phyloP scores from a whole-genome alignment of 176 grass and related monocot genomes.

The Oropetium thomaeum region DNA sequence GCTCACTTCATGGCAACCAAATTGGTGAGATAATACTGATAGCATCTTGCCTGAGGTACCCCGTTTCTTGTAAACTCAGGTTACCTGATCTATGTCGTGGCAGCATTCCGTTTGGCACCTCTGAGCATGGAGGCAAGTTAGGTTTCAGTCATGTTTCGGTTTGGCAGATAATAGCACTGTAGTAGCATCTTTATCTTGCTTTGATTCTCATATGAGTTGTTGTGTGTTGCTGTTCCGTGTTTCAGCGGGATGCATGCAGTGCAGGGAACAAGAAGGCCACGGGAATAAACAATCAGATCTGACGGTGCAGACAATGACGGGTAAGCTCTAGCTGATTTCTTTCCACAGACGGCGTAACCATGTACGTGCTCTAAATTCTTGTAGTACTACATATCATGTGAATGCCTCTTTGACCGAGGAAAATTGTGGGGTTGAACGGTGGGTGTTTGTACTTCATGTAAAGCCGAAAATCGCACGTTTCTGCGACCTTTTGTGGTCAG shows the following conservation, averaged over 20 bases:
- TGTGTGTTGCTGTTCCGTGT: slow-evolving; percentile 31
- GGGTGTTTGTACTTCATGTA: neutral
- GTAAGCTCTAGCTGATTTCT: slow-evolving; percentile 13
- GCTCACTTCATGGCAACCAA: slow-evolving; percentile 1
- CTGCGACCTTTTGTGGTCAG: slow-evolving; percentile 34
- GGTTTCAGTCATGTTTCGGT: slow-evolving; percentile 25
- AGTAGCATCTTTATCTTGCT: neutral
- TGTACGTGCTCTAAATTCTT: neutral
- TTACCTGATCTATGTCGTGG: slow-evolving; percentile 22
- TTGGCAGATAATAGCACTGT: neutral
- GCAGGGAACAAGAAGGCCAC: slow-evolving; percentile 43
- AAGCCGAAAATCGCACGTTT: slow-evolving; percentile 28
- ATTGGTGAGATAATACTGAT: slow-evolving; percentile 27
- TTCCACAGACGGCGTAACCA: neutral
- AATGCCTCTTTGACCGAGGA: slow-evolving; percentile 25
- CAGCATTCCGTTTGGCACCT: neutral
- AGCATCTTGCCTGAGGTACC: slow-evolving; percentile 10
- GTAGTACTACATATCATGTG: neutral
- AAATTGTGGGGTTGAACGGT: slow-evolving; percentile 8
- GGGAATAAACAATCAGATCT: slow-evolving; percentile 13
- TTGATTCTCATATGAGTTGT: slow-evolving; percentile 11
- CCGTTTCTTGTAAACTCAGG: slow-evolving; percentile 26
- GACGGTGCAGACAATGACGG: slow-evolving; percentile 24
- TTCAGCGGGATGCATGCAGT: slow-evolving; percentile 21
- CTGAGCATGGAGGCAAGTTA: slow-evolving; percentile 20